Evolutionary conservation across 805 yeast species (phyloP), one percentile per base, ranked within the genome.

Genomic region (Cyberlindnera xylosilytica): DNA sequence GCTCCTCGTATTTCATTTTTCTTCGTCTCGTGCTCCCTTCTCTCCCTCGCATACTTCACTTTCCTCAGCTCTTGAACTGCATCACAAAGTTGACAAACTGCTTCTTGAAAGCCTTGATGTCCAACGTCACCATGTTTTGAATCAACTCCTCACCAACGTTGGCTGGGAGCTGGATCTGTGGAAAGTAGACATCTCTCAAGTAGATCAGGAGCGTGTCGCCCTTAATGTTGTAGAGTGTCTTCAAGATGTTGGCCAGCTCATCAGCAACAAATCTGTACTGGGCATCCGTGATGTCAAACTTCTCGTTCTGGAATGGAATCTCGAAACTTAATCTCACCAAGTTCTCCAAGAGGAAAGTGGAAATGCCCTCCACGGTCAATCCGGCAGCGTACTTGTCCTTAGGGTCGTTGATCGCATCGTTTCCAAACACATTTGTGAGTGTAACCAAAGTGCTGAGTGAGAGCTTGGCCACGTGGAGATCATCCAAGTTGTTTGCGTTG

Each of bases 211-310:
- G 67, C 19, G 63, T 68, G 23, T 62, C 66, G 11, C 76, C 69
- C 48, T 73, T 75, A 22, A 66, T 71, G 6, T 66, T 68, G 49
- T 70, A 82, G 47, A 86, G 69, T 2, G 83, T 72, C 51, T 79
- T 83, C 58, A 90, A 75, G 18, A 88, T 65, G 34, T 78, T 68
- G 1, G 93, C 78, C 12, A 87, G 69, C 56, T 91, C 99, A 50
- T 79, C 77, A 2, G 88, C 81, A 29, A 86, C 72, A 45, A 81
- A 72, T 55, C 91, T 74, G 51, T 76, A 78, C 58, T 87, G 90
- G 4, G 95, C 95, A 61, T 89, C 96, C 50, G 79, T 78, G 37
- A 81, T 66, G 56, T 83, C 78, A 53, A 83, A 81, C 28, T 72
- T 74, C 24, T 74, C 74, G 27, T 81, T 75, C 52, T 83, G 81